phyloP scores from a whole-genome alignment of 805 yeast species.

The Kuraishia ogatae region DNA sequence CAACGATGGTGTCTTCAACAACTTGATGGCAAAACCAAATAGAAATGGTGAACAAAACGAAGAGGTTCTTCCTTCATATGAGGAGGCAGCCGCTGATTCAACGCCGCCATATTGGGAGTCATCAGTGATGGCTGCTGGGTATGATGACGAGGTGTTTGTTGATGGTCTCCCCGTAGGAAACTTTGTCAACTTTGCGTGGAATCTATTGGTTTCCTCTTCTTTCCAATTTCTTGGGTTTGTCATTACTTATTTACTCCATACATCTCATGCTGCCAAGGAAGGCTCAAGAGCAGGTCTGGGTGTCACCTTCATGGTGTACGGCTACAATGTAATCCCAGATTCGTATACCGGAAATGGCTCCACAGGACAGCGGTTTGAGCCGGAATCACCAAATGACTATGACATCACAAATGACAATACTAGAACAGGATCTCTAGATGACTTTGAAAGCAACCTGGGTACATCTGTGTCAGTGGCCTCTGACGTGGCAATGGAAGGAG shows the following conservation, averaged over 20 bases:
- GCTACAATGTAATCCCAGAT: constrained; percentile 45
- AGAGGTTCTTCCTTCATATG: constrained; percentile 75
- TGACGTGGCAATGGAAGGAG: constrained; percentile 3
- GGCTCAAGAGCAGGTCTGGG: constrained; percentile 94
- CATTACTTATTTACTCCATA: constrained; percentile 82
- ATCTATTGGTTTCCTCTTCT: constrained; percentile 76
- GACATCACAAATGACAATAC: constrained; percentile 26
- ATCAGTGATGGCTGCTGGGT: constrained; percentile 70
- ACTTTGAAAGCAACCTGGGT: constrained; percentile 15
- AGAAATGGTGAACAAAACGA: constrained; percentile 41
- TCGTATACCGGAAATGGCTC: constrained; percentile 17
- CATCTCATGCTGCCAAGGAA: constrained; percentile 94
- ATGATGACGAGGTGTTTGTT: constrained; percentile 83
- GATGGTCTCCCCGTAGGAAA: constrained; percentile 96
- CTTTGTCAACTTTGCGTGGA: constrained; percentile 84
- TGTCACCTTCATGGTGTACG: constrained; percentile 67
- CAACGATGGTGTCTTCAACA: constrained; percentile 88
- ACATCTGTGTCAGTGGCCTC: not conserved
- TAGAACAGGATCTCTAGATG: constrained; percentile 18
- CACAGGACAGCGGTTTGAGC: constrained; percentile 32
- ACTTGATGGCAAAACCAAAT: constrained; percentile 78
- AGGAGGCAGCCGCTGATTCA: constrained; percentile 89
- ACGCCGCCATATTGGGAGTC: constrained; percentile 98
- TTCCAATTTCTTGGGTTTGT: constrained; percentile 93
- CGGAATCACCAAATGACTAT: constrained; percentile 49